Conservation (phyloP, 176 grass and related monocot species). For the Musa itinerans region DNA sequence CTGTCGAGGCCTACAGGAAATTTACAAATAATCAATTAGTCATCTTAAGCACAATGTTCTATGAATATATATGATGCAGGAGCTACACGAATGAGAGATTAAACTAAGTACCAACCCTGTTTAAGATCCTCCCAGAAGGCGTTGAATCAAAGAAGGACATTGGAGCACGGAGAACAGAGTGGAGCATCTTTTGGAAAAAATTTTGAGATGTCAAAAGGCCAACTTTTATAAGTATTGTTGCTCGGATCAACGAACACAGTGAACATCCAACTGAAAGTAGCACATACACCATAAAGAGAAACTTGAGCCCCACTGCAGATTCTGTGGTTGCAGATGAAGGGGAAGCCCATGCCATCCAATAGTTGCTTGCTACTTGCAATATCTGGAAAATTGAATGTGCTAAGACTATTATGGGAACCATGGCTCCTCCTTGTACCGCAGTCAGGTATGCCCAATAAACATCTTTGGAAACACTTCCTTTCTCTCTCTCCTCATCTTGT, state of each 20-base stretch:
- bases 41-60: conserved; percentile 1
- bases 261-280: conserved; percentile 55
- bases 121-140: conserved; percentile 38
- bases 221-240: conserved; percentile 18
- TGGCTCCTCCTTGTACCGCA: conserved; percentile 49
- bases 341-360: conserved; percentile 93
- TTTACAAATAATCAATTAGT: not conserved
- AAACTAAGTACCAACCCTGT: conserved; percentile 29
- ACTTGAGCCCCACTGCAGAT: conserved; percentile 34
- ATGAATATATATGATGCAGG: not conserved
- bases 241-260: conserved; percentile 26
- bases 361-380: conserved; percentile 92
- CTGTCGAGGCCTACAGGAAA: conserved; percentile 57
- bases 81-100: not conserved
- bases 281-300: conserved; percentile 59
- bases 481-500: conserved; percentile 87
- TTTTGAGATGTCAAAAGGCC: conserved; percentile 19
- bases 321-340: conserved; percentile 44
- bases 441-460: conserved; percentile 81
- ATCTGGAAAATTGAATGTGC: conserved; percentile 69
- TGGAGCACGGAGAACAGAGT: conserved; percentile 19
- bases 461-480: conserved; percentile 67
- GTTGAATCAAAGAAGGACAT: conserved; percentile 44
- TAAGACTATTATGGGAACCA: conserved; percentile 53
- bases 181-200: conserved; percentile 23